Percentiles rank a stretch among this genome's conserved stretches.
phyloP scores from a whole-genome alignment of 2,329 filamentous ascomycete genomes.

The Penicillium sp. region DNA sequence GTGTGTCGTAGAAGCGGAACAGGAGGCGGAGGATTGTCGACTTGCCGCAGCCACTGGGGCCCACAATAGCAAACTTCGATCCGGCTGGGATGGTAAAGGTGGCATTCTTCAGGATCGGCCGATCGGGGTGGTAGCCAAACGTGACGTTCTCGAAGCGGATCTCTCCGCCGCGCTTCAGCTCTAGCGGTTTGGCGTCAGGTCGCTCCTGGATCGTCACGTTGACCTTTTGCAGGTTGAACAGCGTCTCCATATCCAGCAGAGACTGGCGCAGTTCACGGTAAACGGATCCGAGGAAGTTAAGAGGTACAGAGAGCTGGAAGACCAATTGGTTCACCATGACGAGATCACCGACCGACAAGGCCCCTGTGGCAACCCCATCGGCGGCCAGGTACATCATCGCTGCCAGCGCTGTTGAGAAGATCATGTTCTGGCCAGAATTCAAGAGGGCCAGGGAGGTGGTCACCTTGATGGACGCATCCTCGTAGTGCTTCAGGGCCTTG shows the following conservation, averaged over 20 bases:
- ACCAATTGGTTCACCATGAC: slow-evolving; percentile 99
- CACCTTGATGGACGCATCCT: slow-evolving; percentile 94
- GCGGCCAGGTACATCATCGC: slow-evolving; percentile 98
- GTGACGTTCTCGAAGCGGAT: slow-evolving; percentile 93
- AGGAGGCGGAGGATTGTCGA: slow-evolving; percentile 87
- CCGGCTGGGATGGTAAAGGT: slow-evolving; percentile 88
- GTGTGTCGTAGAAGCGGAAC: slow-evolving; percentile 92
- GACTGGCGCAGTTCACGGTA: slow-evolving; percentile 95
- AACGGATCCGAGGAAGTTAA: slow-evolving; percentile 97
- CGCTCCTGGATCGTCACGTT: slow-evolving; percentile 82
- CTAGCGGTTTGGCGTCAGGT: slow-evolving; percentile 69
- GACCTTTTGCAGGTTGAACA: slow-evolving; percentile 96
- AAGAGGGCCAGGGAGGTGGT: slow-evolving; percentile 89
- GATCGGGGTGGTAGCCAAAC: slow-evolving; percentile 85
- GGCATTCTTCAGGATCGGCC: slow-evolving; percentile 82
- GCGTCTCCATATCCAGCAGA: slow-evolving; percentile 94
- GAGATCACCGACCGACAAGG: slow-evolving; percentile 86
- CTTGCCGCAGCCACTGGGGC: slow-evolving; percentile 93
- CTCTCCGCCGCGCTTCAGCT: slow-evolving; percentile 74
- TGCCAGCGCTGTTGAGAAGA: slow-evolving; percentile 90
- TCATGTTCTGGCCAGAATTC: slow-evolving; percentile 94
- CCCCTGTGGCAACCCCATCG: slow-evolving; percentile 78
- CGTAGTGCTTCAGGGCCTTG: slow-evolving; percentile 78
- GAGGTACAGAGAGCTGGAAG: slow-evolving; percentile 92
- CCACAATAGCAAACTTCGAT: slow-evolving; percentile 93